Base-by-base conservation (phyloP, 1,284 basidiomycete species). In the Malassezia brasiliensis region DNA sequence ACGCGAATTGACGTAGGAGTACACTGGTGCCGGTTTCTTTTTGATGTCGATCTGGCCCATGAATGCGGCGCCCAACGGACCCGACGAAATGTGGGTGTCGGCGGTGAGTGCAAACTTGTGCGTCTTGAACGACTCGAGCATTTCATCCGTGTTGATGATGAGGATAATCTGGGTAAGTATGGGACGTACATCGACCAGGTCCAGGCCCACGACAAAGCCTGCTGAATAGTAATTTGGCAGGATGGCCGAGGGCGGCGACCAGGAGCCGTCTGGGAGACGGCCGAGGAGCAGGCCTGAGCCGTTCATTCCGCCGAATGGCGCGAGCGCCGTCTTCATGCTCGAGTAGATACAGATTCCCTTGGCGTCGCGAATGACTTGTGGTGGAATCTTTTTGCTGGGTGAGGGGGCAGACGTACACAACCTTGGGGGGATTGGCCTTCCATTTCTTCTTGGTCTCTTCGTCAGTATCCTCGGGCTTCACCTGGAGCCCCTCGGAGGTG, bases 251-350 rank as follows among this genome's bases (percentile, higher is more conserved):
- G 80, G 80, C 0, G 78, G 76, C 1, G 78, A 79, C 80, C 80
- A 81, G 15, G 44, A 54, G 2, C 69, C 69, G 32, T 73, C 69
- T 8, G 67, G 63, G 11, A 72, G 44, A 2, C 70, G 53, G 0
- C 66, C 69, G 7, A 73, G 34, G 48, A 73, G 63, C 8, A 73
- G 52, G 0, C 80, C 80, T 0, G 76, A 66, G 0, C 79, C 80
- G 35, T 79, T 79, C 0, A 79, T 78, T 0, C 80, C 80, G 10
- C 79, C 79, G 12, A 81, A 76, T 0, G 80, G 80, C 0, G 79
- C 77, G 11, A 81, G 75, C 0, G 78, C 80, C 9, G 70, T 65
- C 9, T 77, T 49, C 72, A 81, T 79, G 8, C 74, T 72, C 0
- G 79, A 79, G 63, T 79, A 81, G 62, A 81, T 80, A 25, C 77